Evolutionary conservation across 345 rosid species (phyloP), one percentile per base, ranked within the genome.

Genomic region (Eucalyptus rudis): DNA sequence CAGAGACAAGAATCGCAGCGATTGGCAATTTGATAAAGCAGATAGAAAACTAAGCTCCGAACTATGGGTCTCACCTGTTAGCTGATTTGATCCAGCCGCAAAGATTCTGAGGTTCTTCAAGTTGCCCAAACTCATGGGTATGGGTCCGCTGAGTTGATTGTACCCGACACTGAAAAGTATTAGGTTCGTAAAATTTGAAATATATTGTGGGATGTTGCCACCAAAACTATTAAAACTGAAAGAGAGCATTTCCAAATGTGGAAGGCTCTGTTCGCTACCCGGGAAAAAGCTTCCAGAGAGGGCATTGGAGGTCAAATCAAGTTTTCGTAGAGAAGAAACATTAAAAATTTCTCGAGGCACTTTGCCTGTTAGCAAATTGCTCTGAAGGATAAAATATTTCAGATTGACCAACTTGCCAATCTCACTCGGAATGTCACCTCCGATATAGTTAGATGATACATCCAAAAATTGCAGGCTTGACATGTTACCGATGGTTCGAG

Each of bases 111-210:
- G 25, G 7, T 86, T 49, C 87, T 86, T 86, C 56, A 86, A 49
- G 87, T 49, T 49, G 33, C 43, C 33, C 56, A 86, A 27, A 49
- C 87, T 86, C 25, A 8, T 29, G 58, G 87, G 87, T 51, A 49
- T 27, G 4, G 87, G 87, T 49, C 87, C 58, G 1, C 24, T 49
- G 43, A 86, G 25, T 2, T 49, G 56, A 86, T 86, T 86, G 25
- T 0, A 0, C 24, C 14, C 58, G 2, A 40, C 87, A 86, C 31
- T 6, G 20, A 86, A 49, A 29, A 2, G 0, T 4, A 29, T 25
- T 47, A 49, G 87, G 43, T 7, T 86, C 20, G 87, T 27, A n/a
- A 49, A 33, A 49, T 86, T 86, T 10, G 59, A 86, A 14, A 86
- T 29, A 49, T n/a, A 86, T 3, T 49, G 36, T 16, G 58, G 58